Base-by-base conservation (phyloP, 495 filamentous ascomycete genomes). In the Aspergillus olivimuriae region DNA sequence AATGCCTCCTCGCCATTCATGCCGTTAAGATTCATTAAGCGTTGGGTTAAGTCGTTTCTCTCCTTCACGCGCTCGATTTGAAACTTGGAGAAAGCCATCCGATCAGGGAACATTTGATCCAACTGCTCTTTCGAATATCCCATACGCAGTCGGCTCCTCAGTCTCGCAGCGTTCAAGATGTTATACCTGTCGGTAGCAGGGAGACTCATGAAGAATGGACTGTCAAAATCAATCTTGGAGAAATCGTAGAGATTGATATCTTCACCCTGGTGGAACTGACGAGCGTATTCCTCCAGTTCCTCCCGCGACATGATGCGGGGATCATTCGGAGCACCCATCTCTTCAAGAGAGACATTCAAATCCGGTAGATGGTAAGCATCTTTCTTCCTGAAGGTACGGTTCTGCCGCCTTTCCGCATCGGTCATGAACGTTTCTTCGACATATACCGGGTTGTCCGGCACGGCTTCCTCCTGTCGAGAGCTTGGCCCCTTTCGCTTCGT, bases 241-340 rank as follows among this genome's bases (percentile, higher is more conserved):
- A 96, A 97, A 61, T 98, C 92, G 57, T 96, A 95, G n/a, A 96
- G 69, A 55, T 94, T 94, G 63, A 98, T 86, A 66, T 96, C 90
- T 62, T 96, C 92, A 26, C 91, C 92, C 44, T 78, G 81, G 50
- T 94, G 78, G 50, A 96, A 97, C 52, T 95, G 89, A 43, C 81
- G 69, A 2, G 92, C 89, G 59, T 97, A 98, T 41, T 91, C 82
- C 62, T 96, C 85, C 41, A 98, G 63, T 52, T 98, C 92, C 48
- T 92, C 89, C 10, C 87, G 75, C 28, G 83, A 88, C 92, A 98
- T 96, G 48, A 98, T 86, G 2, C 94, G 81, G 3, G 88, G 89
- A 62, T 98, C 92, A 49, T 95, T 84, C 11, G 86, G 85, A 44
- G 80, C 82, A 16, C 90, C 92, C 87, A 96, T 91, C 41, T 81